Conservation (phyloP, 345 rosid genomes). For the Durio zibethinus region DNA sequence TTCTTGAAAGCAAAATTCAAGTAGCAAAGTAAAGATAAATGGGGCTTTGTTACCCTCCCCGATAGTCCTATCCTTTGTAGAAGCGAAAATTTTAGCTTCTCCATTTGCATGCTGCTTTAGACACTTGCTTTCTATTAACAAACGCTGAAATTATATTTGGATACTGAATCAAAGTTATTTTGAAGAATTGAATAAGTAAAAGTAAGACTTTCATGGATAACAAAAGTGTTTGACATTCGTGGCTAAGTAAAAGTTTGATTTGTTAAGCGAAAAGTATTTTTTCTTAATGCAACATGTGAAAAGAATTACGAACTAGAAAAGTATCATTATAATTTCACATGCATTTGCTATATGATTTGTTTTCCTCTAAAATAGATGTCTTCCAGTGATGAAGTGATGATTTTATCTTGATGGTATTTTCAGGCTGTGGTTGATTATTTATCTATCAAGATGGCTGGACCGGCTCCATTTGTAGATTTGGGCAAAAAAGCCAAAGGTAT, state of each 20-base stretch:
- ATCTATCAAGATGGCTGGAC: conserved; percentile 32
- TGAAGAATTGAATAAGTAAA: background rate
- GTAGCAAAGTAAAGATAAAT: background rate
- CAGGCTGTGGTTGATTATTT: conserved; percentile 17
- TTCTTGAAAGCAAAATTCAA: background rate
- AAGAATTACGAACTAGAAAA: background rate
- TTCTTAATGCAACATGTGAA: background rate
- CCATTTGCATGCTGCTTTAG: background rate
- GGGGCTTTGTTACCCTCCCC: background rate
- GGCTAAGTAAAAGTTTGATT: too few species aligned
- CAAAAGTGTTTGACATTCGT: too few species aligned
- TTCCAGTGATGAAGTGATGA: background rate
- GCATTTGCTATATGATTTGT: background rate
- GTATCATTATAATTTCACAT: background rate
- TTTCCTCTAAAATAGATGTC: background rate
- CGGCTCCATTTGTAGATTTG: conserved; percentile 67
- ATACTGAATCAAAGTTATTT: background rate
- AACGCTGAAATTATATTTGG: background rate
- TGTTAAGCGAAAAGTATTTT: background rate
- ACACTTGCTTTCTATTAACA: background rate
- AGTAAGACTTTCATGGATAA: background rate
- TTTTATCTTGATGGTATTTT: conserved; percentile 1
- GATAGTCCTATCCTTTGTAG: background rate
- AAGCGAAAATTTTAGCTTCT: background rate
- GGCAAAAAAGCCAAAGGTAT: conserved; percentile 77